These are phyloP conservation scores for Basidiobolus meristosporus DNA, from an alignment of 371 early-diverging fungal genomes.

Conservation along the genomic window DNA sequence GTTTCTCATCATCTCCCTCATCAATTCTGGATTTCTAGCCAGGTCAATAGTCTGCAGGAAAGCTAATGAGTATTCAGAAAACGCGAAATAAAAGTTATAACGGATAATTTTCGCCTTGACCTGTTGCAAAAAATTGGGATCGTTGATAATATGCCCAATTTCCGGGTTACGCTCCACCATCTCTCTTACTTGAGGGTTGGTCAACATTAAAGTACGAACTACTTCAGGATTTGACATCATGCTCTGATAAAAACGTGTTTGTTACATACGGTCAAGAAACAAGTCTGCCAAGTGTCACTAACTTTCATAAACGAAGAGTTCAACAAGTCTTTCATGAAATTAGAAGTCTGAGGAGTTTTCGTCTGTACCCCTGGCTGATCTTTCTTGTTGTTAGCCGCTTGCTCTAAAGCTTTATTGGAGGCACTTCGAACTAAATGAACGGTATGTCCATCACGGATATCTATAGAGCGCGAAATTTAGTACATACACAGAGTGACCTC, in stretches of 20 bases:
- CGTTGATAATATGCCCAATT: slow-evolving; percentile 50
- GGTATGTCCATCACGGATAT: slow-evolving; percentile 5
- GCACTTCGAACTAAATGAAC: not conserved
- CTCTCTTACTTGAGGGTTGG: slow-evolving; percentile 42
- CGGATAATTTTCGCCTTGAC: too few species aligned
- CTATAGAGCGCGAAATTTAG: not conserved
- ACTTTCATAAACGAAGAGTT: not conserved
- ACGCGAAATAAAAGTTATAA: not conserved
- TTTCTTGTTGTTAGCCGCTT: not conserved
- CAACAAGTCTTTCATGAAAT: not conserved
- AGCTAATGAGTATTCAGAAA: not conserved
- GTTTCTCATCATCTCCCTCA: slow-evolving; percentile 66
- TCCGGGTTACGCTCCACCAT: slow-evolving; percentile 61
- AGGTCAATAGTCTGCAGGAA: slow-evolving; percentile 6
- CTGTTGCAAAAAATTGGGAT: slow-evolving; percentile 57
- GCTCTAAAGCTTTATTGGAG: not conserved
- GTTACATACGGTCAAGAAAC: not conserved
- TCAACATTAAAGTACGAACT: slow-evolving; percentile 48
- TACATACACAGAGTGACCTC: slow-evolving; percentile 1
- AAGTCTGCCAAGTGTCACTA: not conserved
- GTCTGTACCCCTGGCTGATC: not conserved
- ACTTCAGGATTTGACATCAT: slow-evolving; percentile 37
- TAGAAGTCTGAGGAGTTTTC: not conserved
- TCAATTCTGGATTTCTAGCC: slow-evolving; percentile 48
- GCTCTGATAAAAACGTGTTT: slow-evolving; percentile 11